Evolutionary conservation across 306 rosid genomes (phyloP), one percentile per base, ranked within the genome.

Genomic region (Rubus idaeus): DNA sequence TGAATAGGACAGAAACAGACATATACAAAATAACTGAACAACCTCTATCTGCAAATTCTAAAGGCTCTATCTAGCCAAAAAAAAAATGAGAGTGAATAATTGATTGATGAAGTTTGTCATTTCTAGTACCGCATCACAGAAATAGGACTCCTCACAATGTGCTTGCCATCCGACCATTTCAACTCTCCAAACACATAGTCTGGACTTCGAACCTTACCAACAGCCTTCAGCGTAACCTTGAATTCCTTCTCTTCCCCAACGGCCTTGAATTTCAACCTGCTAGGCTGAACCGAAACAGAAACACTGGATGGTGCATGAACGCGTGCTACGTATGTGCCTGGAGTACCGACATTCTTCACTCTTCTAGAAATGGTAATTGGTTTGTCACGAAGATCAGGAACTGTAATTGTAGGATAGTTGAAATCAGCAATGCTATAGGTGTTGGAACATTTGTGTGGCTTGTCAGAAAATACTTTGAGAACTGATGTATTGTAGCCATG

Each of bases 381-480:
- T 70, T 58, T n/a, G 63, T 84, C 18, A 53, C 20, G 5, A 78
- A 77, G 44, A 10, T 5, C 5, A 6, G 80, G 58, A 53, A 86
- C 8, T 9, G 80, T 49, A 65, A 88, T 85, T 13, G 91, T 20
- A 42, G 96, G 96, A 81, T 88, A 88, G 66, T 88, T 88, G 55
- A 90, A 75, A 80, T 90, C 88, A 40, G 53, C 39, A 4, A 79
- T 3, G 17, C 14, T 84, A 82, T 64, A 83, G 0, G 68, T 21
- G 55, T 79, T 75, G 16, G 86, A 80, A 52, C 92, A 88, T 10
- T 42, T 63, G 61, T 68, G 74, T 8, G 83, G 62, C 62, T 68
- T 69, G 7, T 10, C 17, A 1, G 82, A 77, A 64, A 90, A 84
- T 61, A 78, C 0, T 17, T 14, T 65, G 11, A 90, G 74, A 17